Base-by-base conservation (phyloP, 108 stramenopile genomes). In the Cyclotella choctawhatcheeana region DNA sequence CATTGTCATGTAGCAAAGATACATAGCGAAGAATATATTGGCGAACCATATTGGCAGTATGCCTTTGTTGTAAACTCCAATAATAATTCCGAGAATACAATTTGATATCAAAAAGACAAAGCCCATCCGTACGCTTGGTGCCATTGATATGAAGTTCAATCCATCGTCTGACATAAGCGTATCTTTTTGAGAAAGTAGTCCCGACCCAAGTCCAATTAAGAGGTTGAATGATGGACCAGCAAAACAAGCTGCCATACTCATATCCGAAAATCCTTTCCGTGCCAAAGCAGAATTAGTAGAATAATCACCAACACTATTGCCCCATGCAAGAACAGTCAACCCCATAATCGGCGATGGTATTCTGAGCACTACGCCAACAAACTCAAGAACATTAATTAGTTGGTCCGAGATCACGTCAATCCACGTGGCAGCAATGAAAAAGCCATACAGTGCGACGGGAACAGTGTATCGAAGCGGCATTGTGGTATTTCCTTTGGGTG, bases 151-250 rank as follows among this genome's bases (percentile, higher is more conserved):
- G 31, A 56, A 56, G n/a, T 56, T 27, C 22, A 48, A 27, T 16
- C 56, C 59, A 22, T 58, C 70, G 22, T 26, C 50, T 3, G 70
- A 60, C 70, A 71, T 51, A 5, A 71, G 59, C 4, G 59, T 37
- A 26, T 71, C 59, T 52, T 71, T 71, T 40, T 71, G 72, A 2
- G 76, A 72, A 0, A 77, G 66, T 67, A 91, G 81, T 58, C 93
- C 89, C 12, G 77, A 43, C 18, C 88, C 87, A 25, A 90, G 69
- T 25, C 89, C 89, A 44, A 98, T 71, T 24, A 97, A 73, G 50
- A 98, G 71, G 64, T 98, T 98, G 84, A 98, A 97, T 7, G 95
- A 81, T 22, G 98, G 98, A 17, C 97, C 96, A 0, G 92, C 97
- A 85, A 95, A 97, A 45, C 94, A 96, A 3, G 90, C 90, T 13